Evolutionary conservation across 225 moss, liverwort and hornwort species (phyloP), one percentile per base, ranked within the genome.

Genomic region (Polytrichum formosum): DNA sequence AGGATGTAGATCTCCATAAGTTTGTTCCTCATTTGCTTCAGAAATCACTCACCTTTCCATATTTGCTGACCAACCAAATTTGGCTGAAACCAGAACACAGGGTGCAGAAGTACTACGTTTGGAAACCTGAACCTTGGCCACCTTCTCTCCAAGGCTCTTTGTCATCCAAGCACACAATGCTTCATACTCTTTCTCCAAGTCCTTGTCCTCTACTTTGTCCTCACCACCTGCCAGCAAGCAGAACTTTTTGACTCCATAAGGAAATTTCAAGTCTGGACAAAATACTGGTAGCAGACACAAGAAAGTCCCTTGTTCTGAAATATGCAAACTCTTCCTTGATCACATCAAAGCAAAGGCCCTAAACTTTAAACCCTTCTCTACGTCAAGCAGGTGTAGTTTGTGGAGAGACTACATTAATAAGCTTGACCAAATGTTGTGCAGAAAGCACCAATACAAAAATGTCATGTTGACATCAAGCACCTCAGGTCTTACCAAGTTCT

Each of bases 51-150:
- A 93, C 93, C 90, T 95, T 80, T 98, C 98, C 98, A 98, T 98
- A 80, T 98, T 98, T 33, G 98, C 98, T 56, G 98, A 98, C 98
- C 98, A 98, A 56, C 94, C 98, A 79, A 87, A 98, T 63, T 98
- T 98, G 29, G 90, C 90, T 66, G 98, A 90, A 25, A 98, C 94
- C 6, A 98, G 90, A 54, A 98, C 98, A 78, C 98, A 98, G 5
- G 98, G 98, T 17, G 88, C 91, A 25, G 94, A 92, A 70, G 82
- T 94, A 62, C 72, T 85, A 33, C 98, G 84, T 70, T 94, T 98
- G 8, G 98, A 98, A 18, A 94, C 76, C 75, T 98, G 91, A 26
- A 99, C 98, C 87, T 99, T 99, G 26, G 88, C 91, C 66, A 99
- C 94, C 76, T 93, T 99, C 65, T 99, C 94, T 70, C 90, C 91